Evolutionary conservation across 2,329 filamentous ascomycete species (phyloP).

Genomic region (Alternaria triticina): DNA sequence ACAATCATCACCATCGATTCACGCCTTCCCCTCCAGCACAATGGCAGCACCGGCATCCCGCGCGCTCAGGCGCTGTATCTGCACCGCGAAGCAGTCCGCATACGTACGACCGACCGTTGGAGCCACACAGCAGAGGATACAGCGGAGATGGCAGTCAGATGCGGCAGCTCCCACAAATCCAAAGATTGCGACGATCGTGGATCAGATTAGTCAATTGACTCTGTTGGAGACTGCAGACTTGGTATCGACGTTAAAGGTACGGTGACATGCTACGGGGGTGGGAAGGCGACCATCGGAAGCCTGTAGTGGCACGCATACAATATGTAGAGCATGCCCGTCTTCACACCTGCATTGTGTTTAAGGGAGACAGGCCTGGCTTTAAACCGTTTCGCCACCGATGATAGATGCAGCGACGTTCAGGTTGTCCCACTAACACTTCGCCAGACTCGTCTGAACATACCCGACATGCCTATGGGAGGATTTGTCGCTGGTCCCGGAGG

Average conservation of each 20-base stretch:
- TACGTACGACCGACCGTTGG: constrained; percentile 41
- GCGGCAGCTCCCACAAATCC: constrained; percentile 71
- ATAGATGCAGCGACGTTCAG: not conserved
- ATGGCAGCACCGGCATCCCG: constrained; percentile 56
- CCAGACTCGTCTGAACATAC: constrained; percentile 93
- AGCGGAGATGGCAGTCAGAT: constrained; percentile 87
- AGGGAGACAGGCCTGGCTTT: not conserved
- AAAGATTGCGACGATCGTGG: constrained; percentile 93
- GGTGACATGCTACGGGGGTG: constrained; percentile 3
- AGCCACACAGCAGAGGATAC: constrained; percentile 45
- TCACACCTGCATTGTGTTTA: not conserved
- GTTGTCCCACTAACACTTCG: constrained; percentile 3
- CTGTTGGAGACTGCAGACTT: constrained; percentile 96
- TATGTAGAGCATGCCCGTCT: not conserved
- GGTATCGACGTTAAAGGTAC: constrained; percentile 92
- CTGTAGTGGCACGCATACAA: not conserved
- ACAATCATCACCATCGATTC: constrained; percentile 25
- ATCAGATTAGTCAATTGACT: constrained; percentile 98
- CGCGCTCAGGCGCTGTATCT: constrained; percentile 54
- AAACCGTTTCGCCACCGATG: not conserved
- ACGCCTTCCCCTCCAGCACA: constrained; percentile 21
- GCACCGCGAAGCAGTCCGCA: constrained; percentile 35
- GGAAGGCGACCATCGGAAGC: not conserved
- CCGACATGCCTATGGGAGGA: constrained; percentile 92
- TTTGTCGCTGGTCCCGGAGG: constrained; percentile 70